Conservation (phyloP, 129 eudicot genomes). For the Helianthus annuus region HanXRQr2.0-SUNRISE NC_035445.2:140274733-140275232, state of each 20-base stretch:
- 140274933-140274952: conserved; percentile 89
- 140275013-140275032: not conserved
- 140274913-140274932: conserved; percentile 97
- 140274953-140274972: conserved; percentile 57
- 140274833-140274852: conserved; percentile 95
- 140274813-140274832: conserved; percentile 37
- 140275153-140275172: no score
- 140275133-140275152: no score
- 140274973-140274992: not conserved
- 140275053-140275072: not conserved
- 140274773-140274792: conserved; percentile 37
- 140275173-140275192: not conserved
- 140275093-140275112: not conserved
- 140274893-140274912: conserved; percentile 98
- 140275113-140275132: no score
- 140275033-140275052: not conserved
- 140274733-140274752: conserved; percentile 29
- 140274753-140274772: conserved; percentile 67
- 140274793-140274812: conserved; percentile 20
- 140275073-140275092: not conserved
- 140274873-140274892: conserved; percentile 91
- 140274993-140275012: not conserved
- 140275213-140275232: not conserved
- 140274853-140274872: conserved; percentile 77
- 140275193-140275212: not conserved